A percentile compares a stretch with the other conserved stretches of the same genome.
Conservation (phyloP, 1,284 basidiomycete species). For the Leccinum solheimii region DNA sequence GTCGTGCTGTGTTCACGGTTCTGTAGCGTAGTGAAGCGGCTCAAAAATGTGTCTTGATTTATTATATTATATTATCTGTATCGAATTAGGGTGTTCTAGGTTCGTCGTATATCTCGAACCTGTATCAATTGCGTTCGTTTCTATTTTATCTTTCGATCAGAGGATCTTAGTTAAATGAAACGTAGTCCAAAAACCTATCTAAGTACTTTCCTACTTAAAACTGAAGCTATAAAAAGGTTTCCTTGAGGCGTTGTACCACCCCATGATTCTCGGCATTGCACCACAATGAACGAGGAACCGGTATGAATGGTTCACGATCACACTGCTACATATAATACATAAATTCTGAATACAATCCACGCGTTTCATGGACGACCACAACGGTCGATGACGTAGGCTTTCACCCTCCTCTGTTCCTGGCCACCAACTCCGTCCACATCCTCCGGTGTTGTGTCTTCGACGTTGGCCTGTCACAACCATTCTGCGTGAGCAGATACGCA, state of each 20-base stretch:
- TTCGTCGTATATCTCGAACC: background rate
- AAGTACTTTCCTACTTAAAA: constrained; percentile 3
- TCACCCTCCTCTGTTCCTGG: constrained; percentile 73
- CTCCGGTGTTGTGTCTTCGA: constrained; percentile 82
- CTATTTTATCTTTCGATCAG: constrained; percentile 8
- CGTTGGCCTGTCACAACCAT: constrained; percentile 59
- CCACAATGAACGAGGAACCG: background rate
- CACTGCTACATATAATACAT: background rate
- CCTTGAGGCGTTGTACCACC: background rate
- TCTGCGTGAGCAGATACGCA: constrained; percentile 14
- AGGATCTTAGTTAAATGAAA: constrained; percentile 4
- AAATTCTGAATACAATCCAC: background rate
- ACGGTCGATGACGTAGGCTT: constrained; percentile 68
- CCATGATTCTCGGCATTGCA: background rate
- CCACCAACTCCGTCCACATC: constrained; percentile 79
- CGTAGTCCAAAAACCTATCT: background rate
- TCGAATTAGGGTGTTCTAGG: constrained; percentile 9
- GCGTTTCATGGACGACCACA: constrained; percentile 50
- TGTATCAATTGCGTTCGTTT: constrained; percentile 9
- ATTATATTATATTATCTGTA: constrained; percentile 10
- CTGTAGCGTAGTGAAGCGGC: background rate
- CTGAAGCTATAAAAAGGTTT: background rate
- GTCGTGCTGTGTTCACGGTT: background rate
- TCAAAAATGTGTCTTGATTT: background rate
- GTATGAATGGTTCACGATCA: background rate